Conservation (phyloP, 176 grass and related monocot species). For the Oryza australiensis region DNA sequence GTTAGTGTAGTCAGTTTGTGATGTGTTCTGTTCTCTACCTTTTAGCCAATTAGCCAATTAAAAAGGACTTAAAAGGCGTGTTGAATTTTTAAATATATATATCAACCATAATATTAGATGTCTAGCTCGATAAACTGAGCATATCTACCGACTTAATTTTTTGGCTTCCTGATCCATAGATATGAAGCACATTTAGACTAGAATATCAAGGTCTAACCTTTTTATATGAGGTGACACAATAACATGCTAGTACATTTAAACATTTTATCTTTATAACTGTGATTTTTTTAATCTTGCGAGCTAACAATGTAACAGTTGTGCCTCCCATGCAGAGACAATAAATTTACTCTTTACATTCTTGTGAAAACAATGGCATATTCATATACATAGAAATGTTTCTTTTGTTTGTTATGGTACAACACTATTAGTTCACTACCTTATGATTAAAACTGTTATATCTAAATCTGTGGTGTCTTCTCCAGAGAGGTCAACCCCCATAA, state of each 20-base stretch:
- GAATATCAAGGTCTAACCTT: neutral
- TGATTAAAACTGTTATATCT: no score
- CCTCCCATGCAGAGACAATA: no score
- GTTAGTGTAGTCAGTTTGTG: neutral
- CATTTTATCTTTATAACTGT: neutral
- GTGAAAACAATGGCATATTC: no score
- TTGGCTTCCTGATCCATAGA: neutral
- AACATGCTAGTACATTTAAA: neutral
- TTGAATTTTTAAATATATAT: slow-evolving; percentile 8
- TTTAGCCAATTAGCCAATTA: no score
- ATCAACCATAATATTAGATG: neutral
- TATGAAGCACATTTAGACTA: neutral
- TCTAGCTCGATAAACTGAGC: neutral
- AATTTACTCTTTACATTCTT: no score
- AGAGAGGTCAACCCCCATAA: no score
- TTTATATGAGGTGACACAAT: neutral
- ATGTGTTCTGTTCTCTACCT: neutral
- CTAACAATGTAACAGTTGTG: no score
- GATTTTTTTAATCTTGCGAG: neutral
- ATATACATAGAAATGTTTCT: no score
- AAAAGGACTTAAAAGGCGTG: neutral
- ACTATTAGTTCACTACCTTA: no score
- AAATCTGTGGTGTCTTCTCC: no score
- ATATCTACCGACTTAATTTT: neutral
- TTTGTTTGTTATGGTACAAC: no score